Conservation (phyloP, 2,329 filamentous ascomycete genomes). For the Tolypocladium ovalisporum region DNA sequence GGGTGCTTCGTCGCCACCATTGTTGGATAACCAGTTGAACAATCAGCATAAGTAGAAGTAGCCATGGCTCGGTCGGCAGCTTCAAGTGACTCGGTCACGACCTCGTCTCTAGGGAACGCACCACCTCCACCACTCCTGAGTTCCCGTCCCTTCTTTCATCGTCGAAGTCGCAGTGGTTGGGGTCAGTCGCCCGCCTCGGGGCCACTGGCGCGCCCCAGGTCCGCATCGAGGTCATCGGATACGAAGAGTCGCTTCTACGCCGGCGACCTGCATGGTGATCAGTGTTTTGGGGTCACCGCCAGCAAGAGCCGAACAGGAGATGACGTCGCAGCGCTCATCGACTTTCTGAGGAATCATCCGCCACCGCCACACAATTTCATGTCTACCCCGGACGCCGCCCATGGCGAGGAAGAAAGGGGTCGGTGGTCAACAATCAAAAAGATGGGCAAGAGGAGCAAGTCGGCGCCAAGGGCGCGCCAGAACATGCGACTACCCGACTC, state of each 20-base stretch:
- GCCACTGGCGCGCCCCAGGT: background rate
- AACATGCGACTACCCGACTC: slow-evolving; percentile 39
- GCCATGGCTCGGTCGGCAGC: background rate
- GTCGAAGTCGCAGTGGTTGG: slow-evolving; percentile 2
- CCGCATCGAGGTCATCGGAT: background rate
- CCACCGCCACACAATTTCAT: slow-evolving; percentile 40
- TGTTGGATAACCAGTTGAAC: background rate
- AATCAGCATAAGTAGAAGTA: background rate
- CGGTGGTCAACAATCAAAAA: slow-evolving; percentile 32
- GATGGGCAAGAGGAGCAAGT: slow-evolving; percentile 26
- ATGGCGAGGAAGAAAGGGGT: slow-evolving; percentile 19
- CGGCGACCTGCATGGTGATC: slow-evolving; percentile 2
- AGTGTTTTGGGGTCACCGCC: slow-evolving; percentile 4
- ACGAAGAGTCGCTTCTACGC: background rate
- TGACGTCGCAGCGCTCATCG: slow-evolving; percentile 26
- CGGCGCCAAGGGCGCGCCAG: slow-evolving; percentile 15
- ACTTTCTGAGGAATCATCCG: slow-evolving; percentile 38
- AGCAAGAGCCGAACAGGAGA: slow-evolving; percentile 9
- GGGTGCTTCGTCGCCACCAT: background rate
- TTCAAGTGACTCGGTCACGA: background rate
- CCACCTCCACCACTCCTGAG: background rate
- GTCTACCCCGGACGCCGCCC: slow-evolving; percentile 27
- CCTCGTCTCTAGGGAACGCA: background rate
- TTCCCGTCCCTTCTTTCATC: slow-evolving; percentile 3
- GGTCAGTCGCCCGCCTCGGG: background rate